These are phyloP conservation scores for Spencermartinsiella europaea DNA, from an alignment of 805 yeast genomes.

Conservation along the genomic window DNA sequence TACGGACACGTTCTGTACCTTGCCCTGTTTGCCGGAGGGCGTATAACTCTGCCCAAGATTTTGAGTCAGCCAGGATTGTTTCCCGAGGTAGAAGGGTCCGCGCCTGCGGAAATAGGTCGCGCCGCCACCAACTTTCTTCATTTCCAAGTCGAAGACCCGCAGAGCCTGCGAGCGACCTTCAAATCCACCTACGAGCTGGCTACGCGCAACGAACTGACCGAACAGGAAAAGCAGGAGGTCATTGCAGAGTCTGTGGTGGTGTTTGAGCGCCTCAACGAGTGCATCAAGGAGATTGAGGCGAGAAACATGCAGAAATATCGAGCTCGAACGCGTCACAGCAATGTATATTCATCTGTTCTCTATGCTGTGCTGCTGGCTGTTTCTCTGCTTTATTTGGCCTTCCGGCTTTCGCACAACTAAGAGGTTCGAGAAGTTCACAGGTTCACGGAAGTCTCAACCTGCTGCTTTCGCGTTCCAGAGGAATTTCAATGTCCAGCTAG, in stretches of 20 bases:
- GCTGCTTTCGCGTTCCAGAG: neutral
- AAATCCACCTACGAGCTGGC: conserved; percentile 73
- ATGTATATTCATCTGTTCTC: too few relatives aligned
- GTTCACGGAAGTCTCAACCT: neutral
- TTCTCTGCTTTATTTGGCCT: too few relatives aligned
- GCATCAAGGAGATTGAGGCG: conserved; percentile 61
- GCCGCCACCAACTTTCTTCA: conserved; percentile 67
- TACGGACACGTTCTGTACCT: conserved; percentile 81
- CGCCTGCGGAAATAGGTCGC: conserved; percentile 56
- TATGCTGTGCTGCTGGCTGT: too few relatives aligned
- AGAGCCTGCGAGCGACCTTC: conserved; percentile 56
- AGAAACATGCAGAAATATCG: conserved; percentile 44
- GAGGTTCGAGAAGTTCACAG: too few relatives aligned
- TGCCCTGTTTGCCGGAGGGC: conserved; percentile 84
- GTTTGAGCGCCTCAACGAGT: conserved; percentile 54
- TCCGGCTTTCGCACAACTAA: too few relatives aligned
- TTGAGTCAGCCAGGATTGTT: conserved; percentile 64
- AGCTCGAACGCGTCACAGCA: too few relatives aligned
- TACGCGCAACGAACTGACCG: conserved; percentile 66
- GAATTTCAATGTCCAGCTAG: conserved; percentile 4
- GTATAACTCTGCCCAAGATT: conserved; percentile 61
- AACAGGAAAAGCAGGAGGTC: conserved; percentile 63
- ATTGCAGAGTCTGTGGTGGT: conserved; percentile 63
- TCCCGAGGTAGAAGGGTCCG: conserved; percentile 65
- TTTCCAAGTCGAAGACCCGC: conserved; percentile 65